A percentile compares a stretch with the other conserved stretches of the same genome.
Conservation (phyloP, 2,329 filamentous ascomycete genomes). For the Hansfordia pulvinata region DNA sequence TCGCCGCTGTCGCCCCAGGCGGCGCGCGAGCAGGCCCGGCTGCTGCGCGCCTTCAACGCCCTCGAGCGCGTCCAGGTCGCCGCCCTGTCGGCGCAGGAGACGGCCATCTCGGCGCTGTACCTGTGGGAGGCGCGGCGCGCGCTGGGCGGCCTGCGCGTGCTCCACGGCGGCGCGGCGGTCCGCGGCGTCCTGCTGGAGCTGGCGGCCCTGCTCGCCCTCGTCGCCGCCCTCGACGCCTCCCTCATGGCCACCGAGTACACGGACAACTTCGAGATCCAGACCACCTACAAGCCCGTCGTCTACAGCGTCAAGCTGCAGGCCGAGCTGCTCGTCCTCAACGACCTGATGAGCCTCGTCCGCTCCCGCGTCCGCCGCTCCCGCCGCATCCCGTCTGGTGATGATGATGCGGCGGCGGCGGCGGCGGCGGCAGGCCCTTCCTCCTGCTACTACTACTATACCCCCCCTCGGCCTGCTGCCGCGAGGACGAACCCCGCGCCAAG, state of each 20-base stretch:
- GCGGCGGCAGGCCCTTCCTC: too few relatives aligned
- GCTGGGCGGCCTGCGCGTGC: conserved; percentile 2
- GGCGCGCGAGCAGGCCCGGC: too few relatives aligned
- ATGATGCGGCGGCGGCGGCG: too few relatives aligned
- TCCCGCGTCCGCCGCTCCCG: too few relatives aligned
- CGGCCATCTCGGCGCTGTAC: conserved; percentile 31
- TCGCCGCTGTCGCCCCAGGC: background rate
- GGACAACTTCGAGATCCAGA: conserved; percentile 23
- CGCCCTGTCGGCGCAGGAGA: conserved; percentile 28
- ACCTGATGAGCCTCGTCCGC: conserved; percentile 12
- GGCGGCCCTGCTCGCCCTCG: conserved; percentile 26
- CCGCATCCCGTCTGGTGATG: too few relatives aligned
- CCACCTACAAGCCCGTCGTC: conserved; percentile 24
- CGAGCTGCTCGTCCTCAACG: conserved; percentile 40
- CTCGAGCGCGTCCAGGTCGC: conserved; percentile 24
- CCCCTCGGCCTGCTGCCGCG: too few relatives aligned
- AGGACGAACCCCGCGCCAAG: too few relatives aligned
- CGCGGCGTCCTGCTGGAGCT: conserved; percentile 25
- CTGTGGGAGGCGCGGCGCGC: conserved; percentile 28
- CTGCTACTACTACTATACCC: too few relatives aligned
- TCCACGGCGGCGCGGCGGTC: conserved; percentile 18
- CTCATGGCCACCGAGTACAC: conserved; percentile 25
- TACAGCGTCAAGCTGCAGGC: conserved; percentile 35
- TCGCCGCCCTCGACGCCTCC: conserved; percentile 24
- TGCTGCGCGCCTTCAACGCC: conserved; percentile 5